Evolutionary conservation across 371 early-diverging fungal genomes (phyloP).

Genomic region (Mucor plumbeus): DNA sequence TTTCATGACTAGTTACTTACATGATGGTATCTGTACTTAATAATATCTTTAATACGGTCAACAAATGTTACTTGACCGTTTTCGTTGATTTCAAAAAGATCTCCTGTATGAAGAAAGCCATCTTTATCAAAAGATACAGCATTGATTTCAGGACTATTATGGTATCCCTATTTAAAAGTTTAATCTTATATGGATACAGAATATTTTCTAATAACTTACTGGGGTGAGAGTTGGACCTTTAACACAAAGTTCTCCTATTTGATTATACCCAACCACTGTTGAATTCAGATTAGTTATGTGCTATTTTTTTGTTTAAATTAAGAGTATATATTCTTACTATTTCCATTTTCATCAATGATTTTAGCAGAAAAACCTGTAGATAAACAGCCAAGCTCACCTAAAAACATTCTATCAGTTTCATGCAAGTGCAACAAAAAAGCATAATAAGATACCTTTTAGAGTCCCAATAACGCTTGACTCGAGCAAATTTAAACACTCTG

Average conservation of each 20-base stretch:
- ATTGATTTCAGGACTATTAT: conserved; percentile 63
- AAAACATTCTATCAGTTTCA: neutral
- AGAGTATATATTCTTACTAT: conserved; percentile 32
- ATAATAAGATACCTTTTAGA: conserved; percentile 35
- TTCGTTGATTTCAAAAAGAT: conserved; percentile 62
- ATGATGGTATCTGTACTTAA: conserved; percentile 60
- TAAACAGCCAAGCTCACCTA: neutral
- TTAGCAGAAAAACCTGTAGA: conserved; percentile 74
- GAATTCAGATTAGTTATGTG: neutral
- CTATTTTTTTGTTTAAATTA: neutral
- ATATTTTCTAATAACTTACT: conserved; percentile 4
- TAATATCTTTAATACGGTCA: conserved; percentile 64
- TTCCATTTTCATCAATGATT: conserved; percentile 67
- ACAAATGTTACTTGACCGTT: conserved; percentile 60
- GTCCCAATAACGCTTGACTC: conserved; percentile 19
- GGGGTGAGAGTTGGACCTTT: conserved; percentile 83
- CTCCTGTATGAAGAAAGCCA: conserved; percentile 82
- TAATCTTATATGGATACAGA: neutral
- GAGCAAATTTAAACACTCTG: conserved; percentile 23
- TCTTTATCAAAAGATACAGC: conserved; percentile 55
- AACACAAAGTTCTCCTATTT: conserved; percentile 76
- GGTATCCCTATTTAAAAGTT: conserved; percentile 48
- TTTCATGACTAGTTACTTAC: neutral
- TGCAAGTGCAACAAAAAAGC: neutral
- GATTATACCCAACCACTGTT: conserved; percentile 20